phyloP scores from a whole-genome alignment of 2,329 filamentous ascomycete species.

The Botrytis squamosa region DNA sequence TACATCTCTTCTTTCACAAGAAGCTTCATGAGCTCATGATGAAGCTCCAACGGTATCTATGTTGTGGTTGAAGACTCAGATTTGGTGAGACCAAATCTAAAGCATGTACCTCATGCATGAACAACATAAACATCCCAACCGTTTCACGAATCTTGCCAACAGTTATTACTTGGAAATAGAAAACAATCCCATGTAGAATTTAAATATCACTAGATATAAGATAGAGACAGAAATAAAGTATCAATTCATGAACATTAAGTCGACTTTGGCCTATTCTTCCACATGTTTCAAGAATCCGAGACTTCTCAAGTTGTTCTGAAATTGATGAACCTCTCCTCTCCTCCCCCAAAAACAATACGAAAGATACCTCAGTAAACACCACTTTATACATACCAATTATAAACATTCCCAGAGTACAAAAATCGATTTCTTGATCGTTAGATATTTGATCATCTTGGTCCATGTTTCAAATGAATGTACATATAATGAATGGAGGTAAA shows the following conservation, averaged over 20 bases:
- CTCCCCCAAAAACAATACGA: neutral
- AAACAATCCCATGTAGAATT: neutral
- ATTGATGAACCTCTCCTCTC: neutral
- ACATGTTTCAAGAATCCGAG: neutral
- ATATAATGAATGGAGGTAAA: neutral
- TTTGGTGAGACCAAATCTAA: neutral
- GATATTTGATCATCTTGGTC: slow-evolving; percentile 30
- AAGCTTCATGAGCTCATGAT: neutral
- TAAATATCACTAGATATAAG: neutral
- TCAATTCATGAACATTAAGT: neutral
- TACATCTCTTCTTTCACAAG: too few species aligned
- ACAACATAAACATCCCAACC: slow-evolving; percentile 13
- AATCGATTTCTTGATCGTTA: slow-evolving; percentile 53
- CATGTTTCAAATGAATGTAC: slow-evolving; percentile 1
- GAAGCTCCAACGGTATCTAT: neutral
- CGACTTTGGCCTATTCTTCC: neutral
- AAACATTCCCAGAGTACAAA: slow-evolving; percentile 71
- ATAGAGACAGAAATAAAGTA: too few species aligned
- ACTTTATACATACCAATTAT: slow-evolving; percentile 59
- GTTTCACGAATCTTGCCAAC: slow-evolving; percentile 6
- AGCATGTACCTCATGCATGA: slow-evolving; percentile 4
- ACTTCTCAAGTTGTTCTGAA: slow-evolving; percentile 9
- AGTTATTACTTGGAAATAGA: neutral
- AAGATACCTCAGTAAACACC: neutral
- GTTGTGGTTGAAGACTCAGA: neutral